Percentiles rank a stretch among this genome's conserved stretches.
These are phyloP conservation scores for Zygosaccharomyces bisporus DNA, from an alignment of 805 yeast genomes.

Conservation along the genomic window DNA sequence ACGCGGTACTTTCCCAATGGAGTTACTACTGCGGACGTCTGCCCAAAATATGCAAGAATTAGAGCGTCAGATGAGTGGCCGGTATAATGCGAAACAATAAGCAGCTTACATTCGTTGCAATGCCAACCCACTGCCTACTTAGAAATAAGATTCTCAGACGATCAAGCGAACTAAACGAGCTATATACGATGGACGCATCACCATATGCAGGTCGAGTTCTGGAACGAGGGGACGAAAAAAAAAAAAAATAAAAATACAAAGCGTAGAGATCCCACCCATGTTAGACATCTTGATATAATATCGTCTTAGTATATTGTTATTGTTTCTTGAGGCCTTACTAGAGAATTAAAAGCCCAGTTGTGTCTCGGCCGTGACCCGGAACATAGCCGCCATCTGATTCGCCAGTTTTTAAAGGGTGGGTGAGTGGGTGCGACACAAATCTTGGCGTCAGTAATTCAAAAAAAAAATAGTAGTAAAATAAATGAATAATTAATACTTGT, in stretches of 20 bases:
- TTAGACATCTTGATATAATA: no score
- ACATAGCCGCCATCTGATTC: not conserved
- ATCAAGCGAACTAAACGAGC: not conserved
- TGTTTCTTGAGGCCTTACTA: no score
- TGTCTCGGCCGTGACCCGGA: not conserved
- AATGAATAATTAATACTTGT: no score
- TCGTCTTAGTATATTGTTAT: no score
- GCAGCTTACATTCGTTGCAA: not conserved
- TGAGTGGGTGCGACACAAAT: slow-evolving; percentile 7
- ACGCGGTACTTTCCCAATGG: slow-evolving; percentile 3
- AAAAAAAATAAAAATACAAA: not conserved
- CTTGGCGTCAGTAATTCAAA: slow-evolving; percentile 14
- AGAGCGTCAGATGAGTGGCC: not conserved
- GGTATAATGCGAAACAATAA: not conserved
- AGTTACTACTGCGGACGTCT: not conserved
- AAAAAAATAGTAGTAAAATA: not conserved
- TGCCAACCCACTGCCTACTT: not conserved
- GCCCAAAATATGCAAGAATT: not conserved
- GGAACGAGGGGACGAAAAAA: not conserved
- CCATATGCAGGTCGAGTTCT: not conserved
- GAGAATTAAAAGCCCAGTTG: no score
- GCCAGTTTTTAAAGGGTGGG: not conserved
- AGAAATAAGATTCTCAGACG: not conserved
- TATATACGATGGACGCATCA: slow-evolving; percentile 1
- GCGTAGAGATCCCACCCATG: no score